Evolutionary conservation across 2,329 filamentous ascomycete genomes (phyloP), one percentile per base, ranked within the genome.

Genomic region (Penicillium brevicompactum): DNA sequence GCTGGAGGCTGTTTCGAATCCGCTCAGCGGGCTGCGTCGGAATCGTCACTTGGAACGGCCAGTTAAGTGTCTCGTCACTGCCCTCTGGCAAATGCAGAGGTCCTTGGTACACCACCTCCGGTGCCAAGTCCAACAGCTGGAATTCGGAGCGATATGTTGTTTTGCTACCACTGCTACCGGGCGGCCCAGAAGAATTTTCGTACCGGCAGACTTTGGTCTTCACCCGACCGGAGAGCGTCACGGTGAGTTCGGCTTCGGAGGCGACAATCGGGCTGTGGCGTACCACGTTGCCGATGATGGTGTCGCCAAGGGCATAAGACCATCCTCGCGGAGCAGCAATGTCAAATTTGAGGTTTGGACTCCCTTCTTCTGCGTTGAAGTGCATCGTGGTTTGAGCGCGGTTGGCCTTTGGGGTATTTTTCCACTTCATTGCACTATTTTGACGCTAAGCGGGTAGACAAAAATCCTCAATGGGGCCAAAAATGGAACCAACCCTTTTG

Each of bases 311-410:
- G 18, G 49, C 37, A 49, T 53, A 63, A 8, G 49, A 47, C 60
- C 61, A 61, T 9, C 48, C 53, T 1, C 49, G 48, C 4, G 62
- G 63, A 11, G 60, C 53, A 11, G 58, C 57, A n/a, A 65, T 27
- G 27, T 60, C 57, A 37, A 65, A 52, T 22, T 49, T 49, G 4
- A 52, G 50, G 14, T 52, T 61, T 8, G 38, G 13, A 4, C n/a
- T 21, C n/a, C n/a, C n/a, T 11, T 41, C 16, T 9, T 2, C 8
- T n/a, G 8, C 5, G 6, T 41, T 41, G 38, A 41, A 41, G 5
- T n/a, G 38, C 38, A 41, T 41, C 3, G n/a, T 41, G 37, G 80
- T 4, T 27, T 78, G 6, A 74, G 16, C 11, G n/a, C 4, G 34
- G 16, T 7, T 38, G 4, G 34, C 13, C 24, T 27, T 27, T 27